Evolutionary conservation across 1,284 basidiomycete species (phyloP).

Genomic region (Ceratobasidium sp.): DNA sequence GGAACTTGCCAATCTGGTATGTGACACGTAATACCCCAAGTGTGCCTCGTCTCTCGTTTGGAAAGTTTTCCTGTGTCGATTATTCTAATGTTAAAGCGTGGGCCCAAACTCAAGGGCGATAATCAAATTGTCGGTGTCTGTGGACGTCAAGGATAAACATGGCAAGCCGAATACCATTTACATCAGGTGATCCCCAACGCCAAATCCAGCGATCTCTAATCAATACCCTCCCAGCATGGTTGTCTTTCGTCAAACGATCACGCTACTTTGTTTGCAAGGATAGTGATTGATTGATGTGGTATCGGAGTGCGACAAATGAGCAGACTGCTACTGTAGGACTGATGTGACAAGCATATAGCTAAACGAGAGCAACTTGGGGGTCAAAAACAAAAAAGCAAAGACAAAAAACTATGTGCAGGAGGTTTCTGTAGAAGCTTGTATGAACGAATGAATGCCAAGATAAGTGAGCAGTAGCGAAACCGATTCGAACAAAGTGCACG

Average conservation of each 20-base stretch:
- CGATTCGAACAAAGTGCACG: conserved; percentile 33
- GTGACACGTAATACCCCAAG: conserved; percentile 7
- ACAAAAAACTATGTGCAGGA: conserved; percentile 30
- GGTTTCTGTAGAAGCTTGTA: conserved; percentile 35
- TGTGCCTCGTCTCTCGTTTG: not conserved
- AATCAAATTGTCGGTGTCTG: conserved; percentile 1
- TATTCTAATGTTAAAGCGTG: not conserved
- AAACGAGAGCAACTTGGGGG: conserved; percentile 11
- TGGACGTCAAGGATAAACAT: conserved; percentile 25
- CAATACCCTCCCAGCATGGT: not conserved
- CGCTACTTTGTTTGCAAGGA: not conserved
- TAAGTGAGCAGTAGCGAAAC: conserved; percentile 11
- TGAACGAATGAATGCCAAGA: conserved; percentile 44
- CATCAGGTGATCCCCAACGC: conserved; percentile 25
- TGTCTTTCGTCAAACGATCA: not conserved
- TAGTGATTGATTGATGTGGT: conserved; percentile 42
- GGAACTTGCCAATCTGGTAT: not conserved
- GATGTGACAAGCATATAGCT: conserved; percentile 28
- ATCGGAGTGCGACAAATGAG: conserved; percentile 20
- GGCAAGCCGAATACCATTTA: conserved; percentile 13
- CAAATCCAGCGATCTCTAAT: not conserved
- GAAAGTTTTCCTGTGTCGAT: not conserved
- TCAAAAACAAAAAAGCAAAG: conserved; percentile 5
- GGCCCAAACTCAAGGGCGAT: not conserved
- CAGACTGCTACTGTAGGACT: conserved; percentile 29